Evolutionary conservation across 2,329 filamentous ascomycete genomes (phyloP), one percentile per base, ranked within the genome.

Genomic region (Aspergillus niger): DNA sequence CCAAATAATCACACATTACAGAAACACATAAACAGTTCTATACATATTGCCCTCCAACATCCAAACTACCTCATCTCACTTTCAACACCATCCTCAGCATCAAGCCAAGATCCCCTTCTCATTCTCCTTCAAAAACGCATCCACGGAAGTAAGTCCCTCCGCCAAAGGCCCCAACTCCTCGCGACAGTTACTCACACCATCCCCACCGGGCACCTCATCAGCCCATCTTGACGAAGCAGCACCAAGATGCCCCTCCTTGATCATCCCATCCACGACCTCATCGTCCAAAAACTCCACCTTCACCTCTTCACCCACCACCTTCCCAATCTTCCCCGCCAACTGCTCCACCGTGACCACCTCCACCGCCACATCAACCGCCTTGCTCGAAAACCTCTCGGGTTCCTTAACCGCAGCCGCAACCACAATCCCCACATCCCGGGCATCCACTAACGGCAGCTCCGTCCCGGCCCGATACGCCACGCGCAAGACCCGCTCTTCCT

Each of bases 291-390:
- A 52, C 30, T 22, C 15, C 49, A 52, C 49, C 10, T 36, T n/a
- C 17, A 52, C 39, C n/a, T 17, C 49, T 39, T 52, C 8, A 8
- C 43, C 24, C 24, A 48, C 20, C 20, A 13, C 43, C 10, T 17
- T 17, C 17, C 30, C 49, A 52, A 52, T n/a, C 28, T 38, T 52
- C 20, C 5, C 28, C 6, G 49, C 49, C 49, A 36, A 8, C 17
- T 52, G 28, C 49, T 52, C 49, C 15, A 52, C 49, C 11, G 49
- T 52, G 17, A 52, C 30, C n/a, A 30, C 49, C 30, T 52, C 49
- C 0, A 52, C 28, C 0, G 49, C 49, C 3, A 52, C 17, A 52
- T 52, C 28, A 6, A 52, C 15, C 0, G n/a, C 30, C 30, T 28
- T 28, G 20, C 26, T 17, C 49, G 30, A 15, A 30, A 38, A 52